Evolutionary conservation across 257 asterid species (phyloP).

Genomic region (Solanum verrucosum): DNA sequence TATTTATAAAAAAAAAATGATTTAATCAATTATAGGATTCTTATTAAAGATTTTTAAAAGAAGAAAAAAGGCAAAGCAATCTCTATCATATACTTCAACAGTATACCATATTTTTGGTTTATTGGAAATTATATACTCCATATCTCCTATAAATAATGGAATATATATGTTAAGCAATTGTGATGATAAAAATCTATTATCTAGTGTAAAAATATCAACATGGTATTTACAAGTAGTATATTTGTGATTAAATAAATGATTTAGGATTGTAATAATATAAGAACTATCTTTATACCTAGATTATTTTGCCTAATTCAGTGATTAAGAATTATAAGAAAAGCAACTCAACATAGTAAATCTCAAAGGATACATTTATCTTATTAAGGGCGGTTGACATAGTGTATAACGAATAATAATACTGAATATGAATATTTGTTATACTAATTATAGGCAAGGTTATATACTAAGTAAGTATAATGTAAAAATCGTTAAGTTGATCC

Average conservation of each 20-base stretch:
- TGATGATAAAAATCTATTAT: background rate
- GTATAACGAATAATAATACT: background rate
- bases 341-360: background rate
- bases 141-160: background rate
- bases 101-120: background rate
- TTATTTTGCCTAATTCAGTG: background rate
- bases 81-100: background rate
- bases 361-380: background rate
- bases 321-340: background rate
- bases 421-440: background rate
- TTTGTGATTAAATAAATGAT: background rate
- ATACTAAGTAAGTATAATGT: background rate
- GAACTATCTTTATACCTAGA: background rate
- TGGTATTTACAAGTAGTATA: background rate
- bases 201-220: background rate
- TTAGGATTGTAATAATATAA: background rate
- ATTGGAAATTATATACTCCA: background rate
- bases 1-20: background rate
- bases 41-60: background rate
- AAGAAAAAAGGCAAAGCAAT: background rate
- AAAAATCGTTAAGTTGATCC: background rate
- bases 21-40: background rate
- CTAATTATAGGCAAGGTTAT: background rate
- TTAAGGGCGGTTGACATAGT: background rate
- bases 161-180: background rate